phyloP scores from a whole-genome alignment of 192 early-diverging fungal species.

The Phlyctochytrium arcticum region DNA sequence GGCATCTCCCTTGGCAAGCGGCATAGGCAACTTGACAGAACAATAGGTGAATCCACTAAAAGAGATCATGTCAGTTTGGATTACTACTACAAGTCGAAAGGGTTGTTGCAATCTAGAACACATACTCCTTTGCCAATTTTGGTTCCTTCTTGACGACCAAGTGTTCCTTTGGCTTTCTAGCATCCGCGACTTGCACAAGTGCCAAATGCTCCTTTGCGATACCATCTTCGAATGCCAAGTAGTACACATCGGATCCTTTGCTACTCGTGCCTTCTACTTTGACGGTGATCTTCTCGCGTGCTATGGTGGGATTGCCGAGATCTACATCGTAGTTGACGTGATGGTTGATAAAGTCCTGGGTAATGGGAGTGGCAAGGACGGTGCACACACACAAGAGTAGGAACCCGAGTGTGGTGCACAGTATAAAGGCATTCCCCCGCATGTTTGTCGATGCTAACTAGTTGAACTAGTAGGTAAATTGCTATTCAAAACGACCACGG shows the following conservation, averaged over 20 bases:
- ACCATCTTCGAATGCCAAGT: slow-evolving; percentile 11
- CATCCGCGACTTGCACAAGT: slow-evolving; percentile 24
- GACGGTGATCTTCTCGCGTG: slow-evolving; percentile 44
- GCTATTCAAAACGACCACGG: too few species aligned
- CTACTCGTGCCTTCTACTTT: slow-evolving; percentile 40
- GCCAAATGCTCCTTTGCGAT: slow-evolving; percentile 26
- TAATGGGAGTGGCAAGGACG: background rate
- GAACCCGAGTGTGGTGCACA: too few species aligned
- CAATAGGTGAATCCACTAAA: background rate
- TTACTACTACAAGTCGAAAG: too few species aligned
- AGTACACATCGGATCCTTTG: slow-evolving; percentile 28
- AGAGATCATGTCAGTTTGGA: background rate
- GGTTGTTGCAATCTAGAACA: too few species aligned
- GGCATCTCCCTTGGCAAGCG: slow-evolving; percentile 22
- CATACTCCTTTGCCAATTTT: too few species aligned
- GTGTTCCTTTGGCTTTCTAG: slow-evolving; percentile 38
- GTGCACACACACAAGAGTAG: too few species aligned
- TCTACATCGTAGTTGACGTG: slow-evolving; percentile 65
- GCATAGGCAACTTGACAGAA: slow-evolving; percentile 15
- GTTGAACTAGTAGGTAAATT: too few species aligned
- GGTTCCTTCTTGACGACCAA: slow-evolving; percentile 2
- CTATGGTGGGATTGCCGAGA: slow-evolving; percentile 44
- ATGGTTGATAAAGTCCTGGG: slow-evolving; percentile 33
- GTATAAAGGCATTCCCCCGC: too few species aligned
- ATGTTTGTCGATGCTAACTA: too few species aligned